Base-by-base conservation (phyloP, 1,139 yeast genomes). In the Yueomyces sp. region DNA sequence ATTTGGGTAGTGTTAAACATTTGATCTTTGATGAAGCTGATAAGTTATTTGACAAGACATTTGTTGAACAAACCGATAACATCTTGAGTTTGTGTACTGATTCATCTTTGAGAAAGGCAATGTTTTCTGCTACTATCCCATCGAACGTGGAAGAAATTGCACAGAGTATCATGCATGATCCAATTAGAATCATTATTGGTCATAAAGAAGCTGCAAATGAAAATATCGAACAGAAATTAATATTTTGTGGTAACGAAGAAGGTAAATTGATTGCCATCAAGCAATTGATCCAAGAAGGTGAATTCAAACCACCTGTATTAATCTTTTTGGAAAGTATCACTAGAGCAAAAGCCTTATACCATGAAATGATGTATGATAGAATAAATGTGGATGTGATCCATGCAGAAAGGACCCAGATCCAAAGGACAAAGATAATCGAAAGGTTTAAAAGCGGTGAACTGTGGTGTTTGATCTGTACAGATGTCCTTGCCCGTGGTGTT, bases 381-480 rank as follows among this genome's bases (percentile, higher is more conserved):
- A 67, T 93, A 49, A 89, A 87, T 53, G 96, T 91, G 39, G 98
- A 91, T 58, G 96, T 85, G 26, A 87, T 93, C 39, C 97, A 93
- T 59, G 94, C 97, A 1, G 98, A 91, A 56, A 77, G 95, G 61
- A 84, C 97, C 0, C 87, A 83, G 43, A 73, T 76, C 39, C 97
- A 91, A 65, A 76, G 98, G 67, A 89, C 85, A 47, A 80, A 77
- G 41, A 84, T 83, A 26, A 85, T 93, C 50, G 83, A 82, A 55
- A 68, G 85, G 50, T 93, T 91, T 66, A 83, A 79, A 58, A 74
- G 72, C 45, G 98, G 98, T 31, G 95, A 89, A 37, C 71, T 89
- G 36, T 93, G 98, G 98, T 95, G 93, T 40, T 71, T 93, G 50
- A 91, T 93, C 46, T 87, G 97, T 59, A 93, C 98, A 0, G 98